Evolutionary conservation across 371 early-diverging fungal genomes (phyloP).

Genomic region (Mortierella sp.): DNA sequence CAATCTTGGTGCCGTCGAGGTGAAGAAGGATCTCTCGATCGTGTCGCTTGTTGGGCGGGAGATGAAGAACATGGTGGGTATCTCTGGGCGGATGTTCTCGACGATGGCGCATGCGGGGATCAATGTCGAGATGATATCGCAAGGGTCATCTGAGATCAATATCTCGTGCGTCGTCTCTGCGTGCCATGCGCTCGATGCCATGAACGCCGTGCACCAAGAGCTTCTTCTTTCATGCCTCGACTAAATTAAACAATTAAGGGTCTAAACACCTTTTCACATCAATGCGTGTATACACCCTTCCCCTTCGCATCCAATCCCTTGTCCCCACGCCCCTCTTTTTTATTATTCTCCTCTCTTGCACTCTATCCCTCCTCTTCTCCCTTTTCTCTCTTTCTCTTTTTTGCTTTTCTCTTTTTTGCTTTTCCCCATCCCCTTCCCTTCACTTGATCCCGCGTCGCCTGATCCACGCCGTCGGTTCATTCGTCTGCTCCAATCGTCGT

Average conservation of each 20-base stretch:
- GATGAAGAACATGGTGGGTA: conserved; percentile 97
- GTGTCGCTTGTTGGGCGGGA: conserved; percentile 95
- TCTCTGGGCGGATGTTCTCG: conserved; percentile 94
- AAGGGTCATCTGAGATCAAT: conserved; percentile 97
- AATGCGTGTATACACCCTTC: too few species aligned
- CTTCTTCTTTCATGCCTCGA: neutral
- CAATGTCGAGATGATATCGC: conserved; percentile 99
- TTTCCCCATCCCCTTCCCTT: neutral
- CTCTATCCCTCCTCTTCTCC: neutral
- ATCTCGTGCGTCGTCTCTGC: conserved; percentile 96
- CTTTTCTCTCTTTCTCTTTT: neutral
- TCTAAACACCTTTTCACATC: too few species aligned
- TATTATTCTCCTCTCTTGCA: neutral
- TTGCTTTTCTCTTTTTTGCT: neutral
- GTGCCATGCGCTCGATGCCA: conserved; percentile 76
- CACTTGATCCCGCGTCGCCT: too few species aligned
- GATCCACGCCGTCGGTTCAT: too few species aligned
- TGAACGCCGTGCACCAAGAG: conserved; percentile 90
- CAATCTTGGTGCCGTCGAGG: conserved; percentile 80
- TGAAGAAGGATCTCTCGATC: conserved; percentile 90
- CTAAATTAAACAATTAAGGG: too few species aligned
- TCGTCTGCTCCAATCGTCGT: neutral
- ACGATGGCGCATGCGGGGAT: conserved; percentile 90
- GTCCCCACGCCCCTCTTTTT: conserved; percentile 2
- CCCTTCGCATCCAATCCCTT: too few species aligned